Conservation (phyloP, 2,329 filamentous ascomycete genomes). For the Didymella glomerata region DNA sequence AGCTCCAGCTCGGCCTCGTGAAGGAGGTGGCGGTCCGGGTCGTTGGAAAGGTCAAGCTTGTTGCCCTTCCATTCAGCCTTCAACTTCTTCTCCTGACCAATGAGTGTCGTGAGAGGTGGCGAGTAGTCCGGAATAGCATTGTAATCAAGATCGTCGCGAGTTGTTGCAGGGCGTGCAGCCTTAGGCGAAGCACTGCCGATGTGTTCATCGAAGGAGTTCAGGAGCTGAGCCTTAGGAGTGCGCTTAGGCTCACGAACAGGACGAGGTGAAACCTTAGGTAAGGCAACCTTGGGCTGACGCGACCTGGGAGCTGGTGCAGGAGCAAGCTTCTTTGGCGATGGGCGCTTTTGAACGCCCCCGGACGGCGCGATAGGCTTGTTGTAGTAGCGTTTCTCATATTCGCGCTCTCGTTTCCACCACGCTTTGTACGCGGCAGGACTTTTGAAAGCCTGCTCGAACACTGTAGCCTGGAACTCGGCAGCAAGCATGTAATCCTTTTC, state of each 20-base stretch:
- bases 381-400: constrained; percentile 58
- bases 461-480: constrained; percentile 45
- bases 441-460: constrained; percentile 41
- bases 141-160: constrained; percentile 85
- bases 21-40: constrained; percentile 71
- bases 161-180: constrained; percentile 60
- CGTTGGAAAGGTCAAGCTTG: constrained; percentile 74
- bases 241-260: constrained; percentile 47
- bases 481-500: constrained; percentile 50
- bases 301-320: constrained; percentile 47
- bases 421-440: constrained; percentile 51
- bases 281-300: constrained; percentile 46
- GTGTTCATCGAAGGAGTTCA: constrained; percentile 49
- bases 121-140: constrained; percentile 74
- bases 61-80: constrained; percentile 90
- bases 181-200: constrained; percentile 46
- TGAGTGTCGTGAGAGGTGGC: constrained; percentile 71
- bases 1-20: constrained; percentile 80
- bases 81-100: constrained; percentile 70
- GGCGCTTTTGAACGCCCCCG: constrained; percentile 52
- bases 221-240: constrained; percentile 42
- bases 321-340: constrained; percentile 48
- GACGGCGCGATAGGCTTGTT: constrained; percentile 46
- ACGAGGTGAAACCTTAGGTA: constrained; percentile 44
- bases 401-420: constrained; percentile 56